phyloP scores from a whole-genome alignment of 2,329 filamentous ascomycete species.

The Phyllosticta paracitricarpa region DNA sequence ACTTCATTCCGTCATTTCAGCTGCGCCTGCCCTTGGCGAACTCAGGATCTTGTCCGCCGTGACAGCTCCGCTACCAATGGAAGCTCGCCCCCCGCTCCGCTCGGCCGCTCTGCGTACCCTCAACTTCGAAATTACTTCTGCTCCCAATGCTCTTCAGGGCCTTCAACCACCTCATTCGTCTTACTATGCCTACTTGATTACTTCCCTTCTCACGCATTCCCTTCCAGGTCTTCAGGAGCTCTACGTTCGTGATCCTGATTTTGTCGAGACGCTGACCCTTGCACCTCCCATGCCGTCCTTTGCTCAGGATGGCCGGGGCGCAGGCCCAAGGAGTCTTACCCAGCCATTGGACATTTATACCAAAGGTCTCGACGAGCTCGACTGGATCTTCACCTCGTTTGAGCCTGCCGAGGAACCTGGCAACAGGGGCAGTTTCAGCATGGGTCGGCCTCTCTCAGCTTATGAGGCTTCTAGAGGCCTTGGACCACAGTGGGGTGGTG shows the following conservation, averaged over 20 bases:
- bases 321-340: slow-evolving; percentile 9
- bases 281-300: slow-evolving; percentile 53
- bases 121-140: slow-evolving; percentile 71
- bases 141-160: slow-evolving; percentile 48
- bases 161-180: slow-evolving; percentile 42
- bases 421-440: slow-evolving; percentile 28
- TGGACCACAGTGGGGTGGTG: slow-evolving; percentile 49
- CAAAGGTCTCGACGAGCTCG: slow-evolving; percentile 56
- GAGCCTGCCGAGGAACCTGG: slow-evolving; percentile 38
- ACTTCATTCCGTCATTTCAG: slow-evolving; percentile 51
- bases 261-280: slow-evolving; percentile 69
- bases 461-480: slow-evolving; percentile 37
- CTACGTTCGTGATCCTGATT: slow-evolving; percentile 76
- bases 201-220: slow-evolving; percentile 66
- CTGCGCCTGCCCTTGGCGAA: slow-evolving; percentile 48
- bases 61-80: slow-evolving; percentile 45
- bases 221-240: slow-evolving; percentile 66
- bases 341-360: slow-evolving; percentile 54
- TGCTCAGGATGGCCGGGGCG: slow-evolving; percentile 25
- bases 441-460: slow-evolving; percentile 35
- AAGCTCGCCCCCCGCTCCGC: slow-evolving; percentile 51
- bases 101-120: slow-evolving; percentile 62
- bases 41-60: slow-evolving; percentile 50
- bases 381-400: slow-evolving; percentile 58
- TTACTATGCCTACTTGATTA: slow-evolving; percentile 79